Conservation (phyloP, 164 flowering plant species). For the Vitis rupestris region DNA sequence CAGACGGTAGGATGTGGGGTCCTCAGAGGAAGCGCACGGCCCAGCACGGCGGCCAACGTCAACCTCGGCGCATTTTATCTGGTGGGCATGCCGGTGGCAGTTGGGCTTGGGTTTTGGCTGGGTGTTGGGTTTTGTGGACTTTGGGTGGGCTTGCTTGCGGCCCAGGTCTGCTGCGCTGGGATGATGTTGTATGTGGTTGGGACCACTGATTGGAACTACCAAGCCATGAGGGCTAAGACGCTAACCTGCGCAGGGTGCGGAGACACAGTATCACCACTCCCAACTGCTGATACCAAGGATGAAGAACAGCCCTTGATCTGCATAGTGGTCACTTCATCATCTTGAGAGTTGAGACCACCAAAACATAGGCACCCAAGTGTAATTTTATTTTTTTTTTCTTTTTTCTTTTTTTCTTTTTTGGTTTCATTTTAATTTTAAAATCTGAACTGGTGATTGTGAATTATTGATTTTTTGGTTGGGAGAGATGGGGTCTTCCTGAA, state of each 20-base stretch:
- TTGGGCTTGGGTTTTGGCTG: constrained; percentile 64
- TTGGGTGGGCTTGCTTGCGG: constrained; percentile 77
- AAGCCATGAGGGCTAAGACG: constrained; percentile 55
- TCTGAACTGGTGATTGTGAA: neutral
- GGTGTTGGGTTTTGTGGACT: constrained; percentile 79
- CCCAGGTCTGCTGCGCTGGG: constrained; percentile 87
- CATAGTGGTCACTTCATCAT: constrained; percentile 34
- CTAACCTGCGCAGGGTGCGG: constrained; percentile 44
- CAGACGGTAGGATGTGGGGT: constrained; percentile 96
- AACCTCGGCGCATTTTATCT: constrained; percentile 87
- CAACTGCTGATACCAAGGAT: neutral
- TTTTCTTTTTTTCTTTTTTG: constrained; percentile 1
- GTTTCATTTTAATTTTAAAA: neutral
- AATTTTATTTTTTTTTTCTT: neutral
- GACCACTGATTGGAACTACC: constrained; percentile 76
- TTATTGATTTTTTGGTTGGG: neutral
- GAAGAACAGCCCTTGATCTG: constrained; percentile 48
- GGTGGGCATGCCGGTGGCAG: constrained; percentile 90
- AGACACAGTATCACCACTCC: neutral
- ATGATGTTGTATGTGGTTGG: constrained; percentile 83
- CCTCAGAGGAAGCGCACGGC: constrained; percentile 79
- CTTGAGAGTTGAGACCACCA: neutral
- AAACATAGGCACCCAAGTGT: neutral
- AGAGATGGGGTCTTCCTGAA: too few species aligned
- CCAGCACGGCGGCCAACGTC: constrained; percentile 74